Conservation (phyloP, 352 stramenopile genomes). For the Phytophthora foliorum region DNA sequence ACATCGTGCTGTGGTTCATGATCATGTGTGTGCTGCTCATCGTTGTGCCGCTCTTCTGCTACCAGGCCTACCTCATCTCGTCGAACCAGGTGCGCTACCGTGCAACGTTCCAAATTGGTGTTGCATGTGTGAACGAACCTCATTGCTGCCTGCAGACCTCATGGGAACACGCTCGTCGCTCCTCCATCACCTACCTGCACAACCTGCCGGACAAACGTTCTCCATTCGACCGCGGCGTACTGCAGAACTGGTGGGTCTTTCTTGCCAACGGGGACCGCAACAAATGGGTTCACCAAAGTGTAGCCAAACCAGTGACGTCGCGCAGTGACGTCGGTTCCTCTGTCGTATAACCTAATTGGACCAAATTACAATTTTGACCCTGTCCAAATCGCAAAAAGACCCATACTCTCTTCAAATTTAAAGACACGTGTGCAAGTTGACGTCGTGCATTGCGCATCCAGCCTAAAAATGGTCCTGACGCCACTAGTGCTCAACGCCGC, state of each 20-base stretch:
- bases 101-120: too few species aligned
- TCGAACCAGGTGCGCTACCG: conserved; percentile 54
- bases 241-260: conserved; percentile 77
- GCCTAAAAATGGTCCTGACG: conserved; percentile 21
- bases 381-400: background rate
- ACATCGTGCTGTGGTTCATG: conserved; percentile 70
- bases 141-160: conserved; percentile 56
- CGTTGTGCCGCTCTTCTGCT: conserved; percentile 67
- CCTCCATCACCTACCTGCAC: conserved; percentile 79
- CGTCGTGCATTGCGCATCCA: conserved; percentile 12
- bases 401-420: background rate
- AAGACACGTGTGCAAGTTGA: conserved; percentile 26
- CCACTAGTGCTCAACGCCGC: conserved; percentile 26
- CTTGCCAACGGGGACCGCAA: conserved; percentile 56
- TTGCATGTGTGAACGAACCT: conserved; percentile 2
- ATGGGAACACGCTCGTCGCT: conserved; percentile 78
- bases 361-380: conserved; percentile 22
- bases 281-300: conserved; percentile 65
- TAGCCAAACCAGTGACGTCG: conserved; percentile 37
- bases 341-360: conserved; percentile 22
- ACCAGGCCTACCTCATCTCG: conserved; percentile 76
- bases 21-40: conserved; percentile 70
- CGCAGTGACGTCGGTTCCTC: conserved; percentile 25
- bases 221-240: conserved; percentile 67
- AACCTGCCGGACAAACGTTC: conserved; percentile 64